phyloP scores from a whole-genome alignment of 345 rosid genomes.

The Eucalyptus decipiens region DNA sequence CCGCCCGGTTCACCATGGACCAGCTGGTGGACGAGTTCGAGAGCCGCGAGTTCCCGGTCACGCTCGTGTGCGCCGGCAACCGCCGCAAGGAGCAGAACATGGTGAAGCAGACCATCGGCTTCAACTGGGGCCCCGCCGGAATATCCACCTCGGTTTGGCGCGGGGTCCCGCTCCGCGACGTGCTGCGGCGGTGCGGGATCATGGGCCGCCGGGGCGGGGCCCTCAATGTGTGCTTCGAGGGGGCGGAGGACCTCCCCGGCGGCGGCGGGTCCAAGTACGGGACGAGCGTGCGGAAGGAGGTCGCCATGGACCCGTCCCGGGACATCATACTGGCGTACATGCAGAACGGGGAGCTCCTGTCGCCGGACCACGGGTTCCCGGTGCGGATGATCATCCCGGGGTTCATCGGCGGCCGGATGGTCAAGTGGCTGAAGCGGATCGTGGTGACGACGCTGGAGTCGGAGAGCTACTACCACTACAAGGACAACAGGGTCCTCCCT shows the following conservation, averaged over 20 bases:
- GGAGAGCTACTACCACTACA: constrained; percentile 64
- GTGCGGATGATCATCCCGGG: constrained; percentile 82
- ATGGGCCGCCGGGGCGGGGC: constrained; percentile 58
- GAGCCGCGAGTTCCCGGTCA: constrained; percentile 60
- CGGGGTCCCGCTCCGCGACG: constrained; percentile 50
- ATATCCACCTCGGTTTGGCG: constrained; percentile 81
- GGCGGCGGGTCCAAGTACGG: constrained; percentile 96
- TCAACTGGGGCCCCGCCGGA: constrained; percentile 92
- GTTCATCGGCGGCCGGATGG: constrained; percentile 91
- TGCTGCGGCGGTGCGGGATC: constrained; percentile 69
- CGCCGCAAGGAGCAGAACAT: constrained; percentile 91
- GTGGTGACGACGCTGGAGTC: constrained; percentile 70
- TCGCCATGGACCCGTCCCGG: constrained; percentile 75
- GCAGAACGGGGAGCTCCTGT: constrained; percentile 82
- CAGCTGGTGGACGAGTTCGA: constrained; percentile 53
- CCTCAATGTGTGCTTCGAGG: constrained; percentile 84
- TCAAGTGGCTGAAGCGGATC: constrained; percentile 81
- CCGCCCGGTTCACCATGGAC: constrained; percentile 65
- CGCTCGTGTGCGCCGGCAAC: constrained; percentile 90
- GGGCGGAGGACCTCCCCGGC: constrained; percentile 88
- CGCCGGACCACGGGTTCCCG: constrained; percentile 93
- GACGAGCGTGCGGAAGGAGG: constrained; percentile 56
- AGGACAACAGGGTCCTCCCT: constrained; percentile 80
- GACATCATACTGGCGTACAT: constrained; percentile 82
- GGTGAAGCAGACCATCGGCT: constrained; percentile 75